Evolutionary conservation across 345 rosid species (phyloP).

Genomic region (Gossypium australe): DNA sequence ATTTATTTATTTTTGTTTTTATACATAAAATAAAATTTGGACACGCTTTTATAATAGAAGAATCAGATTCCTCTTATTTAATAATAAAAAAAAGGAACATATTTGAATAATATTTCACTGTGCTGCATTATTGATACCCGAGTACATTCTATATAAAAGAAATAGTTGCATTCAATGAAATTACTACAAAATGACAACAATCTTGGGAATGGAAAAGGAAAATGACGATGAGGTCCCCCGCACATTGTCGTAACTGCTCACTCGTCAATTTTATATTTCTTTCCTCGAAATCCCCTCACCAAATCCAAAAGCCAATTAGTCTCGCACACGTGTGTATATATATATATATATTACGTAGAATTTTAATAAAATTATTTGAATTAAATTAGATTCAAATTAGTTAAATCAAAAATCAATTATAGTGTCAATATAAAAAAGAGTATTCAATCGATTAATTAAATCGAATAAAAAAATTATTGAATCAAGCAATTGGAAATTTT

Average conservation of each 20-base stretch:
- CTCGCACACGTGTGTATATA: fast-evolving
- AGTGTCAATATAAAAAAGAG: too few species aligned
- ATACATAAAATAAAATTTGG: not conserved
- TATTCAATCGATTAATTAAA: too few species aligned
- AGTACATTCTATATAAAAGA: not conserved
- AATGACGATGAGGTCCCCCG: not conserved
- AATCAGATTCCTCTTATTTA: not conserved
- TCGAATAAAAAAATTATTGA: too few species aligned
- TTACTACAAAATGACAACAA: not conserved
- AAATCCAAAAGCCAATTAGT: not conserved
- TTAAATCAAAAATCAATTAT: too few species aligned
- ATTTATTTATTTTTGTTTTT: not conserved
- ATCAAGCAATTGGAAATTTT: too few species aligned
- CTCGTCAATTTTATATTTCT: not conserved
- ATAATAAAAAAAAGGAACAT: too few species aligned
- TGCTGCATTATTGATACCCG: too few species aligned
- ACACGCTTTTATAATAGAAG: not conserved
- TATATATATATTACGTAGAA: too few species aligned
- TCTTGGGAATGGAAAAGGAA: not conserved
- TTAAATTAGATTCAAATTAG: too few species aligned
- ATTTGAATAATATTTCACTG: too few species aligned
- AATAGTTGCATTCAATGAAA: not conserved
- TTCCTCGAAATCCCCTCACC: not conserved
- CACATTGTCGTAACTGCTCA: not conserved
- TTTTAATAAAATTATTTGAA: too few species aligned